Base-by-base conservation (phyloP, 2,329 filamentous ascomycete genomes). In the Diaporthe citriasiana region DNA sequence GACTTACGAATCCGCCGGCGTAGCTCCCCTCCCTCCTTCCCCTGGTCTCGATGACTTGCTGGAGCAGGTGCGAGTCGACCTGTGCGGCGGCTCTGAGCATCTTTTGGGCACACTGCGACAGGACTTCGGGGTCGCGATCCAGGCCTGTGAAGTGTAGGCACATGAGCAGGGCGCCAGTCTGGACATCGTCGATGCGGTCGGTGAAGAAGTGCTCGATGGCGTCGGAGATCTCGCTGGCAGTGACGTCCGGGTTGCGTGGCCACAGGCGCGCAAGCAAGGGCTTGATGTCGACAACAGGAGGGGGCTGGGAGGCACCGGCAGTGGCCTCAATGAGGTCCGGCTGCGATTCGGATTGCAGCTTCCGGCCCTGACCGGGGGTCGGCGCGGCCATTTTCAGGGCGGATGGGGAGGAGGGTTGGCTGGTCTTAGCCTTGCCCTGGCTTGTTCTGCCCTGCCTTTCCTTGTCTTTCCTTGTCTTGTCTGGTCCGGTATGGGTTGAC, bases 181-280 rank as follows among this genome's bases (percentile, higher is more conserved):
- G 97, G 12, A 95, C 93, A 51, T 94, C 92, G n/a, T 94, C 96
- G 25, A 98, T 88, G 77, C 92, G 91, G 84, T 98, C 93, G 74
- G 95, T 95, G 84, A 98, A 98, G 81, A 98, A 97, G 80, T 96
- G 89, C 6, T 94, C 93, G 78, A 98, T 93, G 71, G 96, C 95
- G n/a, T 93, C 89, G 74, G 96, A 95, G 82, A 99, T 97, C 82
- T 98, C 95, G 68, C 90, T 87, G 17, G 95, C 91, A 22, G 91
- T 91, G 72, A 95, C 92, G 22, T 84, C 81, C 33, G 82, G 78
- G 78, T 74, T 87, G 81, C 87, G 80, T 40, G 89, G 92, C 92
- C 93, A 95, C 56, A 96, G 87, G 74, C 93, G 90, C 80, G 91
- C 91, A 74, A 96, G 89, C 42, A 96, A 86, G 51, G 92, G 91